Base-by-base conservation (phyloP, 2,329 filamentous ascomycete species). In the Fusarium cicatricum region DNA sequence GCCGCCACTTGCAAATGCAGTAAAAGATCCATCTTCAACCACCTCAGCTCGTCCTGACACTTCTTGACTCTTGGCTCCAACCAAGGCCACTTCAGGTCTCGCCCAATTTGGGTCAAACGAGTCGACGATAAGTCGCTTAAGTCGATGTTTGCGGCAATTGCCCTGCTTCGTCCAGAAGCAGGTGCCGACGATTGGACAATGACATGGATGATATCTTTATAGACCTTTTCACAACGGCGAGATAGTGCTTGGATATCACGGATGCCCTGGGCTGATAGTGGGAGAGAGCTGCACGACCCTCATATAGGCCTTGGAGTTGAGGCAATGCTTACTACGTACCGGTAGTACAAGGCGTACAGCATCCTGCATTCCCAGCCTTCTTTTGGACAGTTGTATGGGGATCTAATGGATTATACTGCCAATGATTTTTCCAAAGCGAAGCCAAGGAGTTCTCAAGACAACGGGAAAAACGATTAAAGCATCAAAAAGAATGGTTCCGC, bases 401-500 rank as follows among this genome's bases (percentile, higher is more conserved):
- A n/a, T n/a, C n/a, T n/a, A n/a, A n/a, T n/a, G n/a, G n/a, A n/a
- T n/a, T n/a, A n/a, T n/a, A n/a, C n/a, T n/a, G n/a, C n/a, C n/a
- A n/a, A n/a, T n/a, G n/a, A n/a, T n/a, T n/a, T n/a, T n/a, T n/a
- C n/a, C n/a, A n/a, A n/a, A n/a, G n/a, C n/a, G n/a, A n/a, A n/a
- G n/a, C n/a, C n/a, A n/a, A n/a, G n/a, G n/a, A n/a, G n/a, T n/a
- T n/a, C n/a, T n/a, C n/a, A n/a, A n/a, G n/a, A n/a, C n/a, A n/a
- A n/a, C n/a, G n/a, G n/a, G n/a, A n/a, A n/a, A n/a, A n/a, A n/a
- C n/a, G n/a, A n/a, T n/a, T n/a, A n/a, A 23, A 23, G 7, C 21
- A 23, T 23, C 41, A 44, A 46, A 46, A 46, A 38, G 8, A 11
- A 21, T 45, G 43, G 31, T 46, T 46, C 43, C 43, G 43, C 43